These are phyloP conservation scores for Excoecaria cochinchinensis DNA, from an alignment of 345 rosid genomes.

Conservation along the genomic window DNA sequence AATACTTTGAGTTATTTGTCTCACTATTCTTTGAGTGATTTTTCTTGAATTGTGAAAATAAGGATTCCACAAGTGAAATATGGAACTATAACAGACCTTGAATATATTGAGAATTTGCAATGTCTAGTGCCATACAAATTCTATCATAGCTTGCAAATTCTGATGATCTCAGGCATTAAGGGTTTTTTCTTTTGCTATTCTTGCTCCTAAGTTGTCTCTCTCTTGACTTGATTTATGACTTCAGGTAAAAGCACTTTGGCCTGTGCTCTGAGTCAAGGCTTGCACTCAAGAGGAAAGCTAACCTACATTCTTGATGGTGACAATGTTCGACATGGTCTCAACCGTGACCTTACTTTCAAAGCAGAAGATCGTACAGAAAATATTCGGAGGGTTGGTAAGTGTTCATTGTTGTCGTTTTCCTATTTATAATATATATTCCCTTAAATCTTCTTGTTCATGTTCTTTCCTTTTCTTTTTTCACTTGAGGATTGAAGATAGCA, in stretches of 20 bases:
- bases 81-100: not conserved
- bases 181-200: not conserved
- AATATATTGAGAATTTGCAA: not conserved
- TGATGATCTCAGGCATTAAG: not conserved
- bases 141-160: not conserved
- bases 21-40: not conserved
- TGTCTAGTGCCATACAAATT: not conserved
- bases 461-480: not conserved
- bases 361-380: conserved; percentile 35
- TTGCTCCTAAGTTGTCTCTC: not conserved
- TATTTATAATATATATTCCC: not conserved
- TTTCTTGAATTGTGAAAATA: not conserved
- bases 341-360: conserved; percentile 31
- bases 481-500: conserved; percentile 1
- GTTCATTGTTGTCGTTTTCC: not conserved
- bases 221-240: not conserved
- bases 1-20: not conserved
- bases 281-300: conserved; percentile 30
- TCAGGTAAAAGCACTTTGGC: conserved; percentile 36
- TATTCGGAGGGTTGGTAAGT: conserved; percentile 32
- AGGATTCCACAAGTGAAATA: not conserved
- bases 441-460: not conserved
- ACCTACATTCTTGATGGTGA: conserved; percentile 38
- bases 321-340: conserved; percentile 34
- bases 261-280: conserved; percentile 28